A percentile compares a stretch with the other conserved stretches of the same genome.
Evolutionary conservation across 495 filamentous ascomycete species (phyloP).

Genomic region (Bacidia rubella): DNA sequence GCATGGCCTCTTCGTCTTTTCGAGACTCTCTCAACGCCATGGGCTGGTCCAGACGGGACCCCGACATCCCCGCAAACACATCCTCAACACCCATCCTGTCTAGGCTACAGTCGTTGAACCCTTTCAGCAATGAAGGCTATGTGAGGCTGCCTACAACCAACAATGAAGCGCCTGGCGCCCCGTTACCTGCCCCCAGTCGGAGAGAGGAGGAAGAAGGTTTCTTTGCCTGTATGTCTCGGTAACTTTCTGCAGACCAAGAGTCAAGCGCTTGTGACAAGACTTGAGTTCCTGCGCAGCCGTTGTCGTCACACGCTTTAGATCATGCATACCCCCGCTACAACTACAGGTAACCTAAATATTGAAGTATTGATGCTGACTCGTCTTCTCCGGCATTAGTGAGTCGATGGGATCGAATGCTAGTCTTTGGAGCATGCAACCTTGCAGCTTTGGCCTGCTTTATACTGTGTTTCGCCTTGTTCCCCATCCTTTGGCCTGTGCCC

Average conservation of each 20-base stretch:
- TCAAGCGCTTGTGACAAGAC: constrained; percentile 18
- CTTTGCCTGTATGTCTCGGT: constrained; percentile 77
- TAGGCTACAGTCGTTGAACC: constrained; percentile 74
- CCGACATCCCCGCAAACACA: constrained; percentile 67
- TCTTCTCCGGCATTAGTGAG: constrained; percentile 48
- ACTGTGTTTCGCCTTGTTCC: constrained; percentile 80
- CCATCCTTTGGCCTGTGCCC: constrained; percentile 61
- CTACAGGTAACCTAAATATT: constrained; percentile 4
- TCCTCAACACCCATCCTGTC: constrained; percentile 64
- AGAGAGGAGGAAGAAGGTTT: constrained; percentile 91
- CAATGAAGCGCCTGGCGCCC: constrained; percentile 67
- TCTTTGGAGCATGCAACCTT: constrained; percentile 85
- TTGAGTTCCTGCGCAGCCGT: constrained; percentile 22
- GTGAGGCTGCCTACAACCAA: constrained; percentile 81
- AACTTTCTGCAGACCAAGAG: constrained; percentile 8
- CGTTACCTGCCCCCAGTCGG: constrained; percentile 69
- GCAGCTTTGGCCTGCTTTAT: constrained; percentile 85
- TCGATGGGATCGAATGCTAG: constrained; percentile 87
- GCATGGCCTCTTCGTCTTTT: constrained; percentile 84
- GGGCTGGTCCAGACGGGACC: constrained; percentile 83
- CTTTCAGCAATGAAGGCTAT: constrained; percentile 75
- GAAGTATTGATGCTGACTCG: constrained; percentile 15
- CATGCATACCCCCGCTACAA: constrained; percentile 22
- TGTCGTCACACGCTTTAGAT: constrained; percentile 21
- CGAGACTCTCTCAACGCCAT: constrained; percentile 87